Evolutionary conservation across 352 stramenopile species (phyloP).

Genomic region (Pythium biforme): DNA sequence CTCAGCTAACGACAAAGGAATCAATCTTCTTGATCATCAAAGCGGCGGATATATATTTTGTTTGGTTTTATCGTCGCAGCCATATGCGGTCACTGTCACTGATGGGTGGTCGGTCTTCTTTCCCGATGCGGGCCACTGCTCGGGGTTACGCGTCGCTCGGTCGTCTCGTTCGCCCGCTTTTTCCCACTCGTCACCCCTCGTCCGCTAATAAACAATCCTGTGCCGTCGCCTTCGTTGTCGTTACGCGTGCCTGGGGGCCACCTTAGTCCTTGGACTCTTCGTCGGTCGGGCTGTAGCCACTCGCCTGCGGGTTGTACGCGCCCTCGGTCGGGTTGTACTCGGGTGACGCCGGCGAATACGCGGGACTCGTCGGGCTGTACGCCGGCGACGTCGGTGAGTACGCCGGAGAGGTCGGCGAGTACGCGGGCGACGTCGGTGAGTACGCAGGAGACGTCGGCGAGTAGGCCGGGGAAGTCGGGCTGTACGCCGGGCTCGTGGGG

Average conservation of each 20-base stretch:
- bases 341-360: conserved; percentile 50
- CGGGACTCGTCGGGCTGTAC: conserved; percentile 44
- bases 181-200: neutral
- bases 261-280: conserved; percentile 38
- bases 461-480: conserved; percentile 79
- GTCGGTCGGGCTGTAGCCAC: conserved; percentile 73
- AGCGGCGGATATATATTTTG: neutral
- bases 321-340: conserved; percentile 69
- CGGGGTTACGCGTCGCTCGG: neutral
- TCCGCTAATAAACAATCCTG: neutral
- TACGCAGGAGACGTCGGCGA: conserved; percentile 55
- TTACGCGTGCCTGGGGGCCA: too few relatives aligned
- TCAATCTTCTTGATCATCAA: neutral
- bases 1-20: neutral
- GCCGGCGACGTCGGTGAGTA: conserved; percentile 59
- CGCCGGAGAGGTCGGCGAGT: conserved; percentile 58
- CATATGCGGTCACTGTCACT: neutral
- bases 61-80: neutral
- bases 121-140: too few relatives aligned
- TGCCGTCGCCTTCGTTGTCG: too few relatives aligned
- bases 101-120: neutral
- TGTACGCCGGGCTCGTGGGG: conserved; percentile 75
- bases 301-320: conserved; percentile 69
- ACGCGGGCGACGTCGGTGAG: conserved; percentile 54
- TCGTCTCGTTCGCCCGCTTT: neutral